Percentiles rank a stretch among this genome's conserved stretches.
These are phyloP conservation scores for Seiridium unicorne DNA, from an alignment of 2,329 filamentous ascomycete genomes.

Conservation along the genomic window DNA sequence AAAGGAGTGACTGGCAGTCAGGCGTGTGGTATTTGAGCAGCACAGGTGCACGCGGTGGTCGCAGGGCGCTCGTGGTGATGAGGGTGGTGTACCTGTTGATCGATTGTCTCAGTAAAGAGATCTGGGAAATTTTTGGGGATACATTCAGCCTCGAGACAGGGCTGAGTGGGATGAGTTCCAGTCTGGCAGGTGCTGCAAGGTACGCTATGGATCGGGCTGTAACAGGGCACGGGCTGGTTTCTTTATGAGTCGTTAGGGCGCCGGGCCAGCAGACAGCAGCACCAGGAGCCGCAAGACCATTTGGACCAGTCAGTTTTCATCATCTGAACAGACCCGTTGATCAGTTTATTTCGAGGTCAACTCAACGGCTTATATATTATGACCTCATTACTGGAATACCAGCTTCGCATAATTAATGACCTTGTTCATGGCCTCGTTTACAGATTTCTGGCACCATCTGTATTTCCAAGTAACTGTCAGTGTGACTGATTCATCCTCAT, in stretches of 20 bases:
- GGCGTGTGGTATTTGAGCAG: slow-evolving; percentile 6
- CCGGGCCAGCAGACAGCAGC: background rate
- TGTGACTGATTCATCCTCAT: too few relatives aligned
- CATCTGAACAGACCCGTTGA: background rate
- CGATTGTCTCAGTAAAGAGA: background rate
- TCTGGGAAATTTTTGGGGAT: background rate
- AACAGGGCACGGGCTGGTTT: background rate
- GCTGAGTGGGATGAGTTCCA: background rate
- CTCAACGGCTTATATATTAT: too few relatives aligned
- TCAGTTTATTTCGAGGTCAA: background rate
- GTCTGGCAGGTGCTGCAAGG: background rate
- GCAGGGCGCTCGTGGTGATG: slow-evolving; percentile 7
- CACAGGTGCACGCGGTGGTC: slow-evolving; percentile 6
- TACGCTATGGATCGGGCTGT: background rate
- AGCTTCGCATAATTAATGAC: too few relatives aligned
- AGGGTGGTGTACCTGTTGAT: slow-evolving; percentile 3
- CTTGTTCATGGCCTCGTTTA: too few relatives aligned
- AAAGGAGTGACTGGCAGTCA: background rate
- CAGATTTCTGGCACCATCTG: too few relatives aligned
- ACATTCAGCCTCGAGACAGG: background rate
- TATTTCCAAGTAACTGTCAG: too few relatives aligned
- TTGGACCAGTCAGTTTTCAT: background rate
- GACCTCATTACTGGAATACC: too few relatives aligned
- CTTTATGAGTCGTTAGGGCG: background rate
- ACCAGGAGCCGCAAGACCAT: background rate